A percentile compares a stretch with the other conserved stretches of the same genome.
Conservation (phyloP, 192 early-diverging fungal species). For the Thoreauomyces humboldtii region DNA sequence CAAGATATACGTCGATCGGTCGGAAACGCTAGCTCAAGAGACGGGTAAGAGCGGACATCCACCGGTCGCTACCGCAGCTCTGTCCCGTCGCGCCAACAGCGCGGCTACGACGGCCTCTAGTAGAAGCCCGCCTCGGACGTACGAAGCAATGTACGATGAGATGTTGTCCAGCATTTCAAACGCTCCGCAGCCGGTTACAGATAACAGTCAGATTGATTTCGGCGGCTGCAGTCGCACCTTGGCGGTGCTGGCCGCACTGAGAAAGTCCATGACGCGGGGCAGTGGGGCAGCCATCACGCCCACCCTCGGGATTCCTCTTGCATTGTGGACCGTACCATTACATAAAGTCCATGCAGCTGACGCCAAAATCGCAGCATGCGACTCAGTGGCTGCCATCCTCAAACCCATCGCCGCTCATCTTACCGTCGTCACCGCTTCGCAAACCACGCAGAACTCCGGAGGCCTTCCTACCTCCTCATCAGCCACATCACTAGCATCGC, state of each 20-base stretch:
- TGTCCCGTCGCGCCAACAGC: no score
- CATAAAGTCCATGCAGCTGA: neutral
- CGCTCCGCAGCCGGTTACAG: neutral
- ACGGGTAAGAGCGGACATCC: neutral
- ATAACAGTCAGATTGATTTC: neutral
- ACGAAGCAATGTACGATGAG: neutral
- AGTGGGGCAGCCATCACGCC: neutral
- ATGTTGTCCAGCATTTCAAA: neutral
- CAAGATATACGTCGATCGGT: neutral
- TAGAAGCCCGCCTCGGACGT: neutral
- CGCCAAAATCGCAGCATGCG: conserved; percentile 2
- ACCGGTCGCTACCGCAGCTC: neutral
- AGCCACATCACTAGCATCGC: no score
- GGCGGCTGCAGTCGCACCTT: neutral
- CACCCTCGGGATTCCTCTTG: neutral
- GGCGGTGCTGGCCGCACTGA: neutral
- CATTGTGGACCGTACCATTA: neutral
- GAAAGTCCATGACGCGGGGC: neutral
- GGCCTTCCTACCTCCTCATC: neutral
- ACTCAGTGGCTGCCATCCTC: neutral
- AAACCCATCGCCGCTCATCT: neutral
- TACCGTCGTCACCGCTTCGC: neutral
- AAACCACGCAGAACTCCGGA: neutral
- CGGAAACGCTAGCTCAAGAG: neutral
- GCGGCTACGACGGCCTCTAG: no score